Base-by-base conservation (phyloP, 2,329 filamentous ascomycete genomes). In the Huntiella abstrusa region DNA sequence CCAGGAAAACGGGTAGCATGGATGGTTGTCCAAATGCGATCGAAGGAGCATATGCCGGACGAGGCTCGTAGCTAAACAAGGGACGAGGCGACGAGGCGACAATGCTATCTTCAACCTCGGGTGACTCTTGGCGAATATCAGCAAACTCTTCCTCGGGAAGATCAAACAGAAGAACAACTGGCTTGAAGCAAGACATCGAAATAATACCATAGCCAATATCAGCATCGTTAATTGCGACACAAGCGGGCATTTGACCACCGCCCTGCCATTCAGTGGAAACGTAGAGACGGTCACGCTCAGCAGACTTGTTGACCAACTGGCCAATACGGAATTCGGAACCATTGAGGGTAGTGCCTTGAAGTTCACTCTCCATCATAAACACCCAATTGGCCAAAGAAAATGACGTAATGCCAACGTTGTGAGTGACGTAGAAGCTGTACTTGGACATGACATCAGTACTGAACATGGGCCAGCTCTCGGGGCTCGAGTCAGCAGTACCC, bases 131-230 rank as follows among this genome's bases (percentile, higher is more conserved):
- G n/a, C 45, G 42, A 33, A 48, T 17, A 11, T 46, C 16, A 1
- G 47, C 28, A n/a, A 64, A 60, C 33, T 71, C 68, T 10, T 66
- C 60, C 33, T 76, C 73, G 1, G 74, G 73, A 0, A 65, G 60
- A 15, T 79, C 75, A 51, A 80, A 77, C 2, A 65, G 65, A n/a
- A 80, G 53, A 12, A 69, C 66, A 6, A 79, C 60, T 1, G 75
- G 71, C 33, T 74, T 70, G 50, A 70, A 68, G 7, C 69, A 65
- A 1, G 71, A 77, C 5, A 72, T 64, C 5, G 75, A 77, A 17
- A 80, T 62, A 8, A 79, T 58, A 44, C 78, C 73, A 53, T 78
- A 77, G 46, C 75, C 75, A 17, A 80, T 63, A 54, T 79, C 75
- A 2, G 74, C 71, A 52, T 79, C 75, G 16, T 65, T 64, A 46